phyloP scores from a whole-genome alignment of 2,329 filamentous ascomycete species.

The Beauveria caledonica region DNA sequence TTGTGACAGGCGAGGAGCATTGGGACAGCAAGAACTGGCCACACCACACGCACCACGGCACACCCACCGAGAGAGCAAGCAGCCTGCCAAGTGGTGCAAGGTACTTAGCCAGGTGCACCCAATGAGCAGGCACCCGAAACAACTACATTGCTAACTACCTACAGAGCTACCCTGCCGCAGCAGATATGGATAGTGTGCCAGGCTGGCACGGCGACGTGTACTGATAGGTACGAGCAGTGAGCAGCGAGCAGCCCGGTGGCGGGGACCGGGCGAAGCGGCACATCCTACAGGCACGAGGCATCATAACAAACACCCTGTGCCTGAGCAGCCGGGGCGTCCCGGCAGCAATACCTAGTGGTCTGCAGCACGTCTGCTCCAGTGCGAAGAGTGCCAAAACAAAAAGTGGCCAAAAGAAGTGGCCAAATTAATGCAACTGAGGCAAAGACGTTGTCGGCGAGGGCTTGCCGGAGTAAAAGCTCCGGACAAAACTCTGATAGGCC shows the following conservation, averaged over 20 bases:
- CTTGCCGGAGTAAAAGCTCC: constrained; percentile 11
- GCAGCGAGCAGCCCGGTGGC: not conserved
- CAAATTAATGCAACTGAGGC: not conserved
- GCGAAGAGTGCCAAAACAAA: not conserved
- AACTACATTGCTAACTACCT: not conserved
- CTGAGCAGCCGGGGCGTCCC: not conserved
- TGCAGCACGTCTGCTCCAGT: not conserved
- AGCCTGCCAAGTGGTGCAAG: not conserved
- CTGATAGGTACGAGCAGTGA: not conserved
- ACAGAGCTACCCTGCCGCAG: not conserved
- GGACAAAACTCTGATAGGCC: constrained; percentile 1
- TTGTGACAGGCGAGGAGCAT: not conserved
- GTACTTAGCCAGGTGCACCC: too few species aligned
- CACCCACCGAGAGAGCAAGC: not conserved
- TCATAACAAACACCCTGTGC: not conserved
- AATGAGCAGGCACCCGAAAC: not conserved
- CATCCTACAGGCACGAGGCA: not conserved
- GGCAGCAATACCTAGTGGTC: not conserved
- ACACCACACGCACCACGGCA: not conserved
- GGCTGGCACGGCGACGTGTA: not conserved
- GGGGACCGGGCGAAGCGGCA: not conserved
- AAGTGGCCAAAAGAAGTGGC: not conserved
- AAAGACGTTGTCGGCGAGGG: not conserved
- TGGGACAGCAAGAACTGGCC: not conserved
- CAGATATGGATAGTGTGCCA: not conserved